A percentile compares a stretch with the other conserved stretches of the same genome.
Evolutionary conservation across 345 rosid genomes (phyloP).

Genomic region (Eutrema japonicum): DNA sequence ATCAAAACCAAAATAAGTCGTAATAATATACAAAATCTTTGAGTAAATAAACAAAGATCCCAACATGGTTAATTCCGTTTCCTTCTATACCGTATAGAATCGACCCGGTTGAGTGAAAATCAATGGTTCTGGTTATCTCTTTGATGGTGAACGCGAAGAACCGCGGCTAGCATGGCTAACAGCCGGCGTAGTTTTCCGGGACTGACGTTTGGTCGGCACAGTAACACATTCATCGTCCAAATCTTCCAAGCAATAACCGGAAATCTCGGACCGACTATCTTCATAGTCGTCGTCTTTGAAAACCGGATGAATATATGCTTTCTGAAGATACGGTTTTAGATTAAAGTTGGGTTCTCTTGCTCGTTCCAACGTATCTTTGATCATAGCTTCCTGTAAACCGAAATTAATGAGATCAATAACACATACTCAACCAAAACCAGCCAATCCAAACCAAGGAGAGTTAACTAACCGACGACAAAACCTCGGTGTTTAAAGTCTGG

Average conservation of each 20-base stretch:
- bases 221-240: constrained; percentile 60
- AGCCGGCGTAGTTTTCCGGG: constrained; percentile 54
- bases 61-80: constrained; percentile 17
- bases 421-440: constrained; percentile 13
- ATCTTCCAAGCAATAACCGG: constrained; percentile 30
- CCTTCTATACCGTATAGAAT: constrained; percentile 34
- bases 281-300: constrained; percentile 52
- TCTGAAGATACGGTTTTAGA: constrained; percentile 69
- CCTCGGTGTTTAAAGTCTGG: background rate
- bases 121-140: constrained; percentile 11
- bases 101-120: constrained; percentile 17
- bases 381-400: constrained; percentile 82
- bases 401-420: background rate
- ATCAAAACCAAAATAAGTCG: background rate
- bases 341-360: constrained; percentile 79
- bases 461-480: constrained; percentile 7
- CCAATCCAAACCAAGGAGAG: background rate
- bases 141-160: constrained; percentile 47
- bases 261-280: constrained; percentile 47
- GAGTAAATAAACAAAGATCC: background rate
- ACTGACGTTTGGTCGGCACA: constrained; percentile 77
- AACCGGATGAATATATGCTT: constrained; percentile 81
- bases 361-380: constrained; percentile 82
- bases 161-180: constrained; percentile 51
- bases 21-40: constrained; percentile 15